A percentile compares a stretch with the other conserved stretches of the same genome.
phyloP scores from a whole-genome alignment of 179 eudicot genomes.

The Patellifolia procumbens region DNA sequence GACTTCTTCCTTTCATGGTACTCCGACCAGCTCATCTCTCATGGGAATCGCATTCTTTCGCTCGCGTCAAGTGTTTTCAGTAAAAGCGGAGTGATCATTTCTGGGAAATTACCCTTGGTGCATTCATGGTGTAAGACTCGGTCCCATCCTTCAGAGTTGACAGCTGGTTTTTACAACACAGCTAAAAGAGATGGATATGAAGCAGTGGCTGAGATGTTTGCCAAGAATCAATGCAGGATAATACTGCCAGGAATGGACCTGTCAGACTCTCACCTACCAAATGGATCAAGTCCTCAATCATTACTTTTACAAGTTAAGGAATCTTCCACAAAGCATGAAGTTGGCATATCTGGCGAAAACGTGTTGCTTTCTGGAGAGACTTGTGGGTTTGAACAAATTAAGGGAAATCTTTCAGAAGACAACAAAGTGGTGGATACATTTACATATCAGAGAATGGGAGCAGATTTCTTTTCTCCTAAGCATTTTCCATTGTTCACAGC shows the following conservation, averaged over 20 bases:
- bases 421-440: conserved; percentile 46
- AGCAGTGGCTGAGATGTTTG: conserved; percentile 48
- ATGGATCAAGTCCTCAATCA: conserved; percentile 52
- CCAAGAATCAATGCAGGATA: conserved; percentile 49
- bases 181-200: conserved; percentile 66
- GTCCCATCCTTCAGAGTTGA: conserved; percentile 76
- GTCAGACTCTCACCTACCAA: conserved; percentile 44
- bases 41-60: conserved; percentile 65
- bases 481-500: conserved; percentile 61
- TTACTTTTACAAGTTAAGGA: conserved; percentile 47
- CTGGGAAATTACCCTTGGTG: conserved; percentile 67
- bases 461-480: conserved; percentile 74
- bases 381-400: conserved; percentile 49
- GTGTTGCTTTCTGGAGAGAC: conserved; percentile 34
- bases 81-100: conserved; percentile 38
- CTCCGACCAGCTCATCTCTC: conserved; percentile 62
- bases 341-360: conserved; percentile 64
- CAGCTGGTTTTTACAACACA: conserved; percentile 80
- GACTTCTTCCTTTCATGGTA: conserved; percentile 92
- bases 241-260: conserved; percentile 75
- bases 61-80: conserved; percentile 52
- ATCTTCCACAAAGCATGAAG: conserved; percentile 50
- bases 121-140: conserved; percentile 50
- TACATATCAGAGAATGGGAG: conserved; percentile 88
- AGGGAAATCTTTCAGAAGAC: conserved; percentile 44